Percentiles rank a stretch among this genome's conserved stretches.
These are phyloP conservation scores for Tylopilus felleus DNA, from an alignment of 768 basidiomycete species.

Conservation along the genomic window DNA sequence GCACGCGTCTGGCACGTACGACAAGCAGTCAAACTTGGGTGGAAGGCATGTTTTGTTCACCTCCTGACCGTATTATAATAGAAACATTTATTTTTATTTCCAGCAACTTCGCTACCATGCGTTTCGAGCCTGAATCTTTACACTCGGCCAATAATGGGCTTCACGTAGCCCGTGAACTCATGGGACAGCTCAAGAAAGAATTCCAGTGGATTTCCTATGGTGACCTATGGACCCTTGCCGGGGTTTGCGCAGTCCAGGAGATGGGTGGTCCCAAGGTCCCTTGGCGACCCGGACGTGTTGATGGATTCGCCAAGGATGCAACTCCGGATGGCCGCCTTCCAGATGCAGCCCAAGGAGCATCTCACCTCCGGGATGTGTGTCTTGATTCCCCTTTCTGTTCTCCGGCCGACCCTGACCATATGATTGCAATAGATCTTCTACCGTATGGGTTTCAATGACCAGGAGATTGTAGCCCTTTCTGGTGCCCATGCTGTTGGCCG, in stretches of 20 bases:
- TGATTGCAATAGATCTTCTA: constrained; percentile 51
- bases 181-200: constrained; percentile 85
- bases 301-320: constrained; percentile 69
- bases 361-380: constrained; percentile 78
- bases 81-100: constrained; percentile 4
- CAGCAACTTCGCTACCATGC: constrained; percentile 98
- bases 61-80: neutral
- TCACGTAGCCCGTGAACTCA: constrained; percentile 70
- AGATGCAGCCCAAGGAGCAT: constrained; percentile 77
- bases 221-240: constrained; percentile 94
- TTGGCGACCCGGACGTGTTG: constrained; percentile 92
- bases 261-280: constrained; percentile 90
- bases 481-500: constrained; percentile 96
- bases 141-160: constrained; percentile 87
- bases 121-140: constrained; percentile 83
- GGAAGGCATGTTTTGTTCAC: constrained; percentile 55
- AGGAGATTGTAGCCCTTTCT: constrained; percentile 92
- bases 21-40: constrained; percentile 71
- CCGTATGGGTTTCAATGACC: constrained; percentile 90
- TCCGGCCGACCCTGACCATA: neutral
- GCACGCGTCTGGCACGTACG: constrained; percentile 93
- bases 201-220: constrained; percentile 95
- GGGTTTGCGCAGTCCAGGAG: constrained; percentile 90
- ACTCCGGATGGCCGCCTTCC: constrained; percentile 90
- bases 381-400: neutral